These are phyloP conservation scores for Keithomyces neogunnii DNA, from an alignment of 2,329 filamentous ascomycete genomes.

Conservation along the genomic window DNA sequence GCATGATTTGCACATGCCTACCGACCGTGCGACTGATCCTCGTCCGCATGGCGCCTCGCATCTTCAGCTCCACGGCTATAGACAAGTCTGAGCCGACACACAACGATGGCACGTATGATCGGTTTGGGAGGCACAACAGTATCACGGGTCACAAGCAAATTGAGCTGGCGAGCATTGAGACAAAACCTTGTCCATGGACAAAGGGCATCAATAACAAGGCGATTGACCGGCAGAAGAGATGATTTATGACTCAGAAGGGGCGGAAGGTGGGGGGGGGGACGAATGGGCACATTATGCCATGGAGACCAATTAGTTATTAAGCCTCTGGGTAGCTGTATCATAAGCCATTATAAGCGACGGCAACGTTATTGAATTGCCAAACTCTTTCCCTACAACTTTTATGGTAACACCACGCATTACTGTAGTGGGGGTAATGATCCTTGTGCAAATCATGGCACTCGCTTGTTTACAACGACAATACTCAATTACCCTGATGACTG, in stretches of 20 bases:
- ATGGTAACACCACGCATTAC: not conserved
- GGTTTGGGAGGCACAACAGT: not conserved
- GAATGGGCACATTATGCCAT: not conserved
- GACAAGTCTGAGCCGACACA: not conserved
- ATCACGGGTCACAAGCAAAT: slow-evolving; percentile 3
- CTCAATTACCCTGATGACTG: too few species aligned
- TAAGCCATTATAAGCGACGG: not conserved
- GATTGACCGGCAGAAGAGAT: not conserved
- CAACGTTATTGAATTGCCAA: too few species aligned
- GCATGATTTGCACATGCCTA: slow-evolving; percentile 7
- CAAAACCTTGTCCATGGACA: not conserved
- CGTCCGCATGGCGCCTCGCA: slow-evolving; percentile 2
- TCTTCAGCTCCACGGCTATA: slow-evolving; percentile 1
- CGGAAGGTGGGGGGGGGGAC: not conserved
- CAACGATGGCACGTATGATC: not conserved
- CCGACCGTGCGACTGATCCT: slow-evolving; percentile 6
- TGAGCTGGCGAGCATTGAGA: slow-evolving; percentile 2
- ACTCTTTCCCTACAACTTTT: not conserved
- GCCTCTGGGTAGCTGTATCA: slow-evolving; percentile 4
- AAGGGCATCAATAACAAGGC: not conserved
- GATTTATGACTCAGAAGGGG: not conserved
- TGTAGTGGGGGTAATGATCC: too few species aligned
- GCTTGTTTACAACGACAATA: too few species aligned
- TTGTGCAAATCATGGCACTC: too few species aligned
- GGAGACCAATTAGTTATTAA: not conserved